Evolutionary conservation across 139 green algal genomes (phyloP).

Genomic region (Volvox africanus): DNA sequence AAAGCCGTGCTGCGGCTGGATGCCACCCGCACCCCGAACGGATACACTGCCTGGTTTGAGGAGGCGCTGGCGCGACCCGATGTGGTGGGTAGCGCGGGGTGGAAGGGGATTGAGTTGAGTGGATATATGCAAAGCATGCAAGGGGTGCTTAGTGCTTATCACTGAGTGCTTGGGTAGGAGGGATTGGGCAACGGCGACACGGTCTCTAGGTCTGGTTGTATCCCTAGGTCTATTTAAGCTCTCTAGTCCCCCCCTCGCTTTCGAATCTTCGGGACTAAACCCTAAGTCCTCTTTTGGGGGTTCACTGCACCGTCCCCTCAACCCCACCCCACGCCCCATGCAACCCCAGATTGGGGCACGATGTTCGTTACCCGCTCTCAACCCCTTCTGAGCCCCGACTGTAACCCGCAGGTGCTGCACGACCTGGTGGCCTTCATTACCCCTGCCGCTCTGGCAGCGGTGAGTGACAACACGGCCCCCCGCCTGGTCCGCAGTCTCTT

Average conservation of each 20-base stretch:
- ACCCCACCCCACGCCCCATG: not conserved
- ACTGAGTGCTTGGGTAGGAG: not conserved
- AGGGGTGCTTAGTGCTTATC: not conserved
- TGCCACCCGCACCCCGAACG: not conserved
- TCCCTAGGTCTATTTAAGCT: not conserved
- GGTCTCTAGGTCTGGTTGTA: not conserved
- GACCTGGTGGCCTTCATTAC: conserved; percentile 62
- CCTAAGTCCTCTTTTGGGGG: too few relatives aligned
- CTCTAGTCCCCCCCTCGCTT: too few relatives aligned
- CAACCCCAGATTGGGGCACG: not conserved
- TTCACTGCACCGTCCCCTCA: too few relatives aligned
- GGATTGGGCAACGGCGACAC: not conserved
- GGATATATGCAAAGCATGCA: not conserved
- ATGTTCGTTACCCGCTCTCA: not conserved
- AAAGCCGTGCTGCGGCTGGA: conserved; percentile 52
- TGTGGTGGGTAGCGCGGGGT: conserved; percentile 47
- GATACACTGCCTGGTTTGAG: conserved; percentile 82
- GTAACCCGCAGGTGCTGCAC: conserved; percentile 53
- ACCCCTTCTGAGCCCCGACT: not conserved
- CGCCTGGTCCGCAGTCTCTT: conserved; percentile 24
- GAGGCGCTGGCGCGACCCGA: conserved; percentile 74
- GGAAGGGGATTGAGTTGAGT: not conserved
- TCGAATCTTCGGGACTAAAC: too few relatives aligned
- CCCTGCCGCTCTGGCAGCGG: not conserved
- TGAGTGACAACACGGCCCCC: not conserved